Percentiles rank a stretch among this genome's conserved stretches.
phyloP scores from a whole-genome alignment of 2,329 filamentous ascomycete species.

The Hawksworthiomyces lignivorus region DNA sequence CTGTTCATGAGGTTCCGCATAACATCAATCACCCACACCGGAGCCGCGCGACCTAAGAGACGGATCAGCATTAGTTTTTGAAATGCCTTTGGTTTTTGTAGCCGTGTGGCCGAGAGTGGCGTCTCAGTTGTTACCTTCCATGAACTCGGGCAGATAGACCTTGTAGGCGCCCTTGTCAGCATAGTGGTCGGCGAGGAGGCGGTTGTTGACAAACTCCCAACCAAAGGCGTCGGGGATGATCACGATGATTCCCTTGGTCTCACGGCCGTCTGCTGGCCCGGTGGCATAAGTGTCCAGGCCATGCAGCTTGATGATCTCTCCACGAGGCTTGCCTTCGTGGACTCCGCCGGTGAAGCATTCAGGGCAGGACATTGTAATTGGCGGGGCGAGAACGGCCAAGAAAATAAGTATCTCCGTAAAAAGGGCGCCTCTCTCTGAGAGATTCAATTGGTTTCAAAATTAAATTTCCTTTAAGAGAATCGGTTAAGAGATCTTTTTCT shows the following conservation, averaged over 20 bases:
- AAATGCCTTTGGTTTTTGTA: too few relatives aligned
- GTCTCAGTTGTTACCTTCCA: too few relatives aligned
- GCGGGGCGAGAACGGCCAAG: too few relatives aligned
- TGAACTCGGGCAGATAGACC: conserved; percentile 51
- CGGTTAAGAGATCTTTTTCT: too few relatives aligned
- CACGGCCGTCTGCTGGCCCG: conserved; percentile 24
- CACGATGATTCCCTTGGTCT: conserved; percentile 40
- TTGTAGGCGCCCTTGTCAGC: conserved; percentile 41
- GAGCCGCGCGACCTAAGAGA: conserved; percentile 25
- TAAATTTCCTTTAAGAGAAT: too few relatives aligned
- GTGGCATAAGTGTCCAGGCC: conserved; percentile 41
- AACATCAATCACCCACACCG: conserved; percentile 22
- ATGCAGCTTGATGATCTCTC: conserved; percentile 37
- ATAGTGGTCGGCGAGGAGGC: conserved; percentile 45
- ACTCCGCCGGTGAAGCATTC: conserved; percentile 40
- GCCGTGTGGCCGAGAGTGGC: too few relatives aligned
- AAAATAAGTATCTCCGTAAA: too few relatives aligned
- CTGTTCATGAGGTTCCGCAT: conserved; percentile 20
- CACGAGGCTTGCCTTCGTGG: conserved; percentile 36
- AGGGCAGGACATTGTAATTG: conserved; percentile 26
- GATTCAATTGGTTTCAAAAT: too few relatives aligned
- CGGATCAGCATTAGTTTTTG: too few relatives aligned
- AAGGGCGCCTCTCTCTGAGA: too few relatives aligned
- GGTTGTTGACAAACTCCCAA: conserved; percentile 44
- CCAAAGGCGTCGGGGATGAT: conserved; percentile 50